A percentile compares a stretch with the other conserved stretches of the same genome.
phyloP scores from a whole-genome alignment of 1,284 basidiomycete species.

The Moesziomyces aphidis region DNA sequence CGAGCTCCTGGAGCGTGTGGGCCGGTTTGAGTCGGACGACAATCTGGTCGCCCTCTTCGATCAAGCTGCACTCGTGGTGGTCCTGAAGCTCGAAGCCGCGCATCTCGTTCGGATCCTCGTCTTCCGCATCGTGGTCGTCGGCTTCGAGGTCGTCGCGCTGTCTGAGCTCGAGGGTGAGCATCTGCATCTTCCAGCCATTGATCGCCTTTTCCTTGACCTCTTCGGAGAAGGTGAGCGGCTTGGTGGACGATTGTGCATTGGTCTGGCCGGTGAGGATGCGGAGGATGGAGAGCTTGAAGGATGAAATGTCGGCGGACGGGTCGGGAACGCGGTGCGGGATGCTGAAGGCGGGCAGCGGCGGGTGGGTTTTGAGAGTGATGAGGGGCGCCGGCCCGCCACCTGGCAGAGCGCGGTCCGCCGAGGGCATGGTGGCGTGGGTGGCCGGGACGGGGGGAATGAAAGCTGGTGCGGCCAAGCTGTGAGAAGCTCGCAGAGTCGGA shows the following conservation, averaged over 20 bases:
- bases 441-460: background rate
- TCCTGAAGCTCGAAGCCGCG: conserved; percentile 60
- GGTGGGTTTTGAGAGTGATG: conserved; percentile 53
- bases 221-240: conserved; percentile 58
- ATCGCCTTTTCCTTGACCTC: conserved; percentile 63
- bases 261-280: conserved; percentile 62
- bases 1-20: conserved; percentile 49
- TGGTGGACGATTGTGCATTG: conserved; percentile 32
- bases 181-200: conserved; percentile 64
- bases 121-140: conserved; percentile 5
- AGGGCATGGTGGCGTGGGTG: conserved; percentile 15
- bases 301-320: conserved; percentile 47
- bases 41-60: conserved; percentile 65
- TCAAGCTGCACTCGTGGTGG: conserved; percentile 63
- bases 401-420: conserved; percentile 26
- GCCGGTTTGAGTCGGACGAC: conserved; percentile 51
- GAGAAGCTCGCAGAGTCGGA: too few relatives aligned
- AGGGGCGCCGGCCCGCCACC: conserved; percentile 48
- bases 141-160: conserved; percentile 57
- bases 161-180: conserved; percentile 63
- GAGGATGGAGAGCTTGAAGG: conserved; percentile 59
- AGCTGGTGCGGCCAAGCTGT: background rate
- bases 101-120: conserved; percentile 10
- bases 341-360: conserved; percentile 60
- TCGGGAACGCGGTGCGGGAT: conserved; percentile 63